Evolutionary conservation across 768 basidiomycete genomes (phyloP), one percentile per base, ranked within the genome.

Genomic region (Pisolithus microcarpus): DNA sequence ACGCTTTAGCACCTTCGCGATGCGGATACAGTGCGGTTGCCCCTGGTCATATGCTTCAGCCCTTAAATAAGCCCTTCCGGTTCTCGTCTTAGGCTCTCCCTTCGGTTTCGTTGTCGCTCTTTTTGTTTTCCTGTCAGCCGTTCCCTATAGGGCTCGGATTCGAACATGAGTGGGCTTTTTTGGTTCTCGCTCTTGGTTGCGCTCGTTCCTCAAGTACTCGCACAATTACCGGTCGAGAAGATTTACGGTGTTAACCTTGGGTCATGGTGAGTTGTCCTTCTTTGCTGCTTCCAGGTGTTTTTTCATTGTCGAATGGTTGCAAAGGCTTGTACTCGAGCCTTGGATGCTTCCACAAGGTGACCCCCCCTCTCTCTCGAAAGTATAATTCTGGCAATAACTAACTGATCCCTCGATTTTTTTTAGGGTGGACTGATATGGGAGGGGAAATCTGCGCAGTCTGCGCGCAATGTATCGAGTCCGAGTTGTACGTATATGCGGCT

Each of bases 271-370:
- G 72, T 57, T 5, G 51, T n/a, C 38, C 21, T 46, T 24, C 46
- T 26, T 3, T 8, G 6, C 13, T 18, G 4, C n/a, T 23, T 13
- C 48, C 9, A 8, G 26, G 11, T 15, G 34, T 15, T 15, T 21
- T 23, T 10, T 30, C 13, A 13, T 34, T 30, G 31, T 54, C 36
- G 44, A 54, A 55, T 37, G 44, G 23, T 39, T 44, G 44, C 38
- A 53, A 7, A 88, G 87, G 87, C 73, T 90, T 46, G 65, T 90
- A 0, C 64, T 87, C 5, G 87, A 90, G 59, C 58, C 85, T n/a
- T 90, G 87, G 87, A 90, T 90, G 87, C 72, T 87, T 38, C 86
- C 85, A 8, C 68, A 73, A 64, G 83, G 82, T 82, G 53, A 9
- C 21, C 1, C 21, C 21, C 21, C 11, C 11, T 13, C 1, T 13